Conservation (phyloP, 345 rosid species). For the Sapria himalayana region DNA sequence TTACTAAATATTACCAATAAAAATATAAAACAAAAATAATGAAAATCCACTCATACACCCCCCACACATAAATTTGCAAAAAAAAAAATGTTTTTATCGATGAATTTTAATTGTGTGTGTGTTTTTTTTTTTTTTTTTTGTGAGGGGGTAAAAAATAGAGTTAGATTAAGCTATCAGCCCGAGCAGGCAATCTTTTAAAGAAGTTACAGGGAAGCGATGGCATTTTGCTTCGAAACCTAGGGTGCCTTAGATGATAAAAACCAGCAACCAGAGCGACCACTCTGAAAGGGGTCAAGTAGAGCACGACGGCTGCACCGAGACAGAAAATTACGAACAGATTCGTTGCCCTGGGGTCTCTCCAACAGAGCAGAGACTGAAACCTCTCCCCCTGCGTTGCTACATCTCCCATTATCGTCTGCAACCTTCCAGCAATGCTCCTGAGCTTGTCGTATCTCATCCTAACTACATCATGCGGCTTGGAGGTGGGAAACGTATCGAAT, state of each 20-base stretch:
- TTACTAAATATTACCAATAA: no score
- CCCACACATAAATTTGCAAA: no score
- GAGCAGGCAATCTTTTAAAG: slow-evolving; percentile 56
- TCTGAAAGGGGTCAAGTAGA: slow-evolving; percentile 44
- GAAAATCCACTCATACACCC: no score
- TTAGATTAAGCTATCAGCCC: slow-evolving; percentile 42
- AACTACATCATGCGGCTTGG: slow-evolving; percentile 29
- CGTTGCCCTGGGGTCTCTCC: slow-evolving; percentile 79
- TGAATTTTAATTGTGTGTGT: neutral
- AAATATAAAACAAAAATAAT: no score
- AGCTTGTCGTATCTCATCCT: slow-evolving; percentile 59
- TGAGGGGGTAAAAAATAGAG: no score
- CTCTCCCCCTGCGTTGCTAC: slow-evolving; percentile 82
- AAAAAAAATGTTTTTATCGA: no score
- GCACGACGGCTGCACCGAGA: slow-evolving; percentile 44
- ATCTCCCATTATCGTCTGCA: slow-evolving; percentile 61
- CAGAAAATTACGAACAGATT: slow-evolving; percentile 51
- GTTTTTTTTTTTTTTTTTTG: slow-evolving; percentile 1
- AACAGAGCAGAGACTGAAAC: slow-evolving; percentile 36
- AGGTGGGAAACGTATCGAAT: slow-evolving; percentile 64
- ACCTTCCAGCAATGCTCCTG: slow-evolving; percentile 59
- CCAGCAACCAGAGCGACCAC: slow-evolving; percentile 36
- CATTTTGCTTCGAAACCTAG: slow-evolving; percentile 64
- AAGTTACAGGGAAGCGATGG: slow-evolving; percentile 69
- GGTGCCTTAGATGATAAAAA: slow-evolving; percentile 47